Evolutionary conservation across 78 protist species (phyloP).

Genomic region (Protostelium mycophagum): DNA sequence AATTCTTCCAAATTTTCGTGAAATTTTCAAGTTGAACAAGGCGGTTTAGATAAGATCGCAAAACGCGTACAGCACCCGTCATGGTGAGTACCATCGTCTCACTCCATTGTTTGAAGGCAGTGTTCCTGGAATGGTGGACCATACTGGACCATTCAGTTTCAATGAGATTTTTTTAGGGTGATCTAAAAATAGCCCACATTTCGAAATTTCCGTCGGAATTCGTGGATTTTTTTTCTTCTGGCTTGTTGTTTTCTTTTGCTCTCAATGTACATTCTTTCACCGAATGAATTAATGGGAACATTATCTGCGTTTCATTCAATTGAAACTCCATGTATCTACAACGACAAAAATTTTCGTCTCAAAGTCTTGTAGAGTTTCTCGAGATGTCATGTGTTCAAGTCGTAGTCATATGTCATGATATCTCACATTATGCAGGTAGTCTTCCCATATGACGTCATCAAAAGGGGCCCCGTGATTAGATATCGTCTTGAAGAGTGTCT

Average conservation of each 20-base stretch:
- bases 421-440: background rate
- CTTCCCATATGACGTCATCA: background rate
- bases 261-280: background rate
- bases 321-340: too few relatives aligned
- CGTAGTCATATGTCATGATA: background rate
- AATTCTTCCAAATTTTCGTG: constrained; percentile 12
- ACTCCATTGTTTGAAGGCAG: constrained; percentile 62
- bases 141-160: constrained; percentile 3
- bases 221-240: too few relatives aligned
- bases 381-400: too few relatives aligned
- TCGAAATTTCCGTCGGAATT: too few relatives aligned
- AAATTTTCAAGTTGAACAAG: constrained; percentile 14
- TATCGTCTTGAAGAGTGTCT: constrained; percentile 8
- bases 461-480: background rate
- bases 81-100: constrained; percentile 58
- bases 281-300: background rate
- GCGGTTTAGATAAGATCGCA: constrained; percentile 22
- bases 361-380: too few relatives aligned
- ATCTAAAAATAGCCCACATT: too few relatives aligned
- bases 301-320: background rate
- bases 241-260: background rate
- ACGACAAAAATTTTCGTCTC: too few relatives aligned
- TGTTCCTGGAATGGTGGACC: constrained; percentile 55
- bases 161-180: background rate
- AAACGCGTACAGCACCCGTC: constrained; percentile 38